Evolutionary conservation across 192 early-diverging fungal species (phyloP), one percentile per base, ranked within the genome.

Genomic region (Backusella westeae): DNA sequence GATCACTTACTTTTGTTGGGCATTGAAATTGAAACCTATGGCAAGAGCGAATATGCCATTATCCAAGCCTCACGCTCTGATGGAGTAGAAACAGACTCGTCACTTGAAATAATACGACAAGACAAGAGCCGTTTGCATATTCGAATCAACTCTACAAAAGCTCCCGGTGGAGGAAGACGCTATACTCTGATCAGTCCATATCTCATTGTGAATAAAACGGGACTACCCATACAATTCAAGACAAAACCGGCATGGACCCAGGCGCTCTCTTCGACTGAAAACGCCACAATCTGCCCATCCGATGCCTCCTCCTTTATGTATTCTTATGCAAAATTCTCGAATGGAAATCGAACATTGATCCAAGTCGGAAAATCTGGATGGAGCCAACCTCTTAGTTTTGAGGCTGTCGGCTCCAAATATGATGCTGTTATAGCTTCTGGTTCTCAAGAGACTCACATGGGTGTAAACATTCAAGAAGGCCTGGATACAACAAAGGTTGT

Each of bases 341-440:
- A 93, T 53, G 84, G 92, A 49, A 98, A 96, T 82, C 84, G 97
- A 36, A 90, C 93, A 2, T 83, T 95, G 69, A 86, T 98, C 29
- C 90, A 93, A 75, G 85, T 94, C 0, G 81, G 77, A 8, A 88
- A 91, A 21, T 93, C 94, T 0, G 92, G 94, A 4, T 96, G 93
- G 94, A 97, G 96, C 76, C 87, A 73, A 75, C 94, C 93, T 4
- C 78, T 97, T 53, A 98, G 96, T 84, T 98, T 99, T 80, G 98
- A 99, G 75, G 96, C 96, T 6, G 92, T 98, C 66, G 96, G 97
- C 6, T 95, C 91, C 72, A 86, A 91, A 12, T 89, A 92, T 74
- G 94, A 94, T 67, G 86, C 97, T 1, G 79, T 86, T 21, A 84
- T 99, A 2, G 32, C 75, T 41, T 81, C 79, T 36, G 71, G 73